phyloP scores from a whole-genome alignment of 169 alveolate species.

The Plasmodium falciparum region DNA sequence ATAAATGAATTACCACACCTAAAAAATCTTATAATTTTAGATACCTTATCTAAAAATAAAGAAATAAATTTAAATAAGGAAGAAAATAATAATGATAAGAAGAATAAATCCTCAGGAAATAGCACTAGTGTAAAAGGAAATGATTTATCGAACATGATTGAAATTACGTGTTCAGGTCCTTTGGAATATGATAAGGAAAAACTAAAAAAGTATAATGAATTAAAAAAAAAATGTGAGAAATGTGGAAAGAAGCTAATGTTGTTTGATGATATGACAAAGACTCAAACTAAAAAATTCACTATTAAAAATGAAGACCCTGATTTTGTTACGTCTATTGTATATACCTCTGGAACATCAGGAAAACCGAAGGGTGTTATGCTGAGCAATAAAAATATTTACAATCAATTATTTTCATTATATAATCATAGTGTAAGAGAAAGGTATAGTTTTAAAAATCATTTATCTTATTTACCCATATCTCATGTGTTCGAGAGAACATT shows the following conservation, averaged over 20 bases:
- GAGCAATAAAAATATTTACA: too few relatives aligned
- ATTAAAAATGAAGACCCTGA: too few relatives aligned
- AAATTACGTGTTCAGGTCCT: too few relatives aligned
- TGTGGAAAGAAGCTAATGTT: neutral
- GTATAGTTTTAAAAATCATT: too few relatives aligned
- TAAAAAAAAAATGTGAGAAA: neutral
- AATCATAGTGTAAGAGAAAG: too few relatives aligned
- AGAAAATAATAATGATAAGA: neutral
- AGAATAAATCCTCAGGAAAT: neutral
- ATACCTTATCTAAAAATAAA: neutral
- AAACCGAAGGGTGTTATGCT: too few relatives aligned
- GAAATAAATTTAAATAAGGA: neutral
- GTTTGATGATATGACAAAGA: slow-evolving; percentile 1
- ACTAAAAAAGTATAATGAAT: neutral
- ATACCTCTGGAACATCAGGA: too few relatives aligned
- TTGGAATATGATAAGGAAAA: neutral
- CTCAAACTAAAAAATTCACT: neutral
- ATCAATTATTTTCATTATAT: too few relatives aligned
- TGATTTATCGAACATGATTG: too few relatives aligned
- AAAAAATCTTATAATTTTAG: slow-evolving; percentile 43
- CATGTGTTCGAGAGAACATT: too few relatives aligned
- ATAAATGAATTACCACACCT: slow-evolving; percentile 39
- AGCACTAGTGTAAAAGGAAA: neutral
- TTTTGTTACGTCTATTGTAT: too few relatives aligned
- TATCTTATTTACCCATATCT: too few relatives aligned